Conservation (phyloP, 805 yeast genomes). For the Metschnikowia corniflorae region DNA sequence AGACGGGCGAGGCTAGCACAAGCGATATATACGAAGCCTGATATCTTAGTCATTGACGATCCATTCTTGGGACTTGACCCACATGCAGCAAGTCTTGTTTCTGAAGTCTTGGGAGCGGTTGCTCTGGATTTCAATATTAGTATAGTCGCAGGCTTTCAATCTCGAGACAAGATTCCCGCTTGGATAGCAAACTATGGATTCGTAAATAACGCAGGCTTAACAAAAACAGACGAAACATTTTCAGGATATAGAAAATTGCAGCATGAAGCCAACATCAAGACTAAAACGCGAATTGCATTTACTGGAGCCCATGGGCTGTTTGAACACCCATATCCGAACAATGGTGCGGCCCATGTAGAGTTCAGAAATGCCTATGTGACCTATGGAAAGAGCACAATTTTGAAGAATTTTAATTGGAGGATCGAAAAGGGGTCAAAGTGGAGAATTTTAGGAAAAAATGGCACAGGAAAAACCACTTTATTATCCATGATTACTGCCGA, state of each 20-base stretch:
- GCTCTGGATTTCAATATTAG: constrained; percentile 43
- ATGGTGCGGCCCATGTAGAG: too few relatives aligned
- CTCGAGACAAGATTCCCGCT: constrained; percentile 69
- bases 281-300: too few relatives aligned
- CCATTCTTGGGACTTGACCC: constrained; percentile 93
- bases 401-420: constrained; percentile 61
- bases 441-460: constrained; percentile 88
- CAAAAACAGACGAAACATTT: constrained; percentile 44
- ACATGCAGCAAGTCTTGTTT: constrained; percentile 56
- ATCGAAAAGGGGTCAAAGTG: constrained; percentile 73
- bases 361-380: constrained; percentile 61
- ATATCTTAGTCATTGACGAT: constrained; percentile 74
- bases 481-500: constrained; percentile 84
- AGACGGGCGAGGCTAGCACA: constrained; percentile 85
- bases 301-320: too few relatives aligned
- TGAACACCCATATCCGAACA: too few relatives aligned
- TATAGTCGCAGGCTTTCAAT: constrained; percentile 70
- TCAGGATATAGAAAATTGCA: too few relatives aligned
- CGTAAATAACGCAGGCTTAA: constrained; percentile 50
- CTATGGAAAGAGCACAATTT: constrained; percentile 59
- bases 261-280: too few relatives aligned
- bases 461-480: constrained; percentile 90
- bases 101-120: constrained; percentile 43
- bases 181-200: constrained; percentile 78
- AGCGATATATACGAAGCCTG: constrained; percentile 63